Evolutionary conservation across 495 filamentous ascomycete genomes (phyloP), one percentile per base, ranked within the genome.

Genomic region (Hypoxylon crocopeplum): DNA sequence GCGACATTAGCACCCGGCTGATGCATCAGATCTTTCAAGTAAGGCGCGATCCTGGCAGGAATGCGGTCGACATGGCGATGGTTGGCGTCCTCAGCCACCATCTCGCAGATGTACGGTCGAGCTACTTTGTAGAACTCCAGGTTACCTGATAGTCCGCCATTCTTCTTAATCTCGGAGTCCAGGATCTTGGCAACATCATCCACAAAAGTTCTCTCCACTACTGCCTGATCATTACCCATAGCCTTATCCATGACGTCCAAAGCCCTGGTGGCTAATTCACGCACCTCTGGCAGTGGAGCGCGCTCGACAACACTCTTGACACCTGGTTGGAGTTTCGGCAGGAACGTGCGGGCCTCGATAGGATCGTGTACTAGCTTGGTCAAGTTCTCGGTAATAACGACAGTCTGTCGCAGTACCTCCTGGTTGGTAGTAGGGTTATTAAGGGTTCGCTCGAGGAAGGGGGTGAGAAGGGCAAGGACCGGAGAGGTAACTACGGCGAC

Each of bases 361-460:
- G 94, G 94, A 69, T 99, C 95, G 73, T 99, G 94, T 20, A 99
- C 94, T 21, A 99, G 83, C 79, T 97, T 99, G 40, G 94, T 99
- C 77, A 99, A 75, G 73, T 99, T 99, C 77, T 99, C 94, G 22
- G 95, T 91, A n/a, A 99, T 96, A 13, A 98, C 90, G 16, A 95
- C 92, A 3, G 93, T 96, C 71, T 97, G 95, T 27, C 94, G 88
- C 25, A 98, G 79, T 2, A 97, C 94, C 76, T 98, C 94, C 74
- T 98, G 94, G 11, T 89, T 84, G 7, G 94, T 99, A 10, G 83
- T 80, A 4, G 93, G 94, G 33, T 88, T 90, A 74, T 96, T 96
- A 40, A 98, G 84, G 8, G 92, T 89, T 52, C 94, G 86, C 72
- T 97, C 95, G 17, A 99, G 85, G 55, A 98, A 88, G 27, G 94